A percentile compares a stretch with the other conserved stretches of the same genome.
Evolutionary conservation across 2,329 filamentous ascomycete species (phyloP).

Genomic region (Phaeophleospora eucalypticola): DNA sequence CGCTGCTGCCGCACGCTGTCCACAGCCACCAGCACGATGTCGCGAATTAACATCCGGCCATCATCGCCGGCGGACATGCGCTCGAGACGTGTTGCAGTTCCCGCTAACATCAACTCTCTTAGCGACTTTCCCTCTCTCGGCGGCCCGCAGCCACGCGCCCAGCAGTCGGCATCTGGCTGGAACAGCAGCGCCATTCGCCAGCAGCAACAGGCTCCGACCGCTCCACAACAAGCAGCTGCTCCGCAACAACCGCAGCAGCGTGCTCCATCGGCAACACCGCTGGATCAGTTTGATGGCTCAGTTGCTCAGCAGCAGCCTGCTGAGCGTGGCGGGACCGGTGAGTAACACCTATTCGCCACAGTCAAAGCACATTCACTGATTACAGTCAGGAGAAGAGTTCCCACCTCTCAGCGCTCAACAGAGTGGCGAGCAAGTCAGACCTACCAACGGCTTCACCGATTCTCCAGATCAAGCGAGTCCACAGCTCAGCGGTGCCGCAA

Average conservation of each 20-base stretch:
- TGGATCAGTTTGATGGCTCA: conserved; percentile 55
- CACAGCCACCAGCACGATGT: too few relatives aligned
- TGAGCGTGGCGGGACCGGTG: conserved; percentile 15
- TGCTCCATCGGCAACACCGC: conserved; percentile 44
- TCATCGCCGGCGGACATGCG: too few relatives aligned
- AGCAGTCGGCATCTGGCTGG: conserved; percentile 52
- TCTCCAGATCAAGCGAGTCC: conserved; percentile 23
- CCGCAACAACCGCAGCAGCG: conserved; percentile 43
- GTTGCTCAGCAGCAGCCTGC: conserved; percentile 35
- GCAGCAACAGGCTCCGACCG: conserved; percentile 33
- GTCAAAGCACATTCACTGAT: background rate
- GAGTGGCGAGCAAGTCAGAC: conserved; percentile 30
- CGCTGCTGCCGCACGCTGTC: too few relatives aligned
- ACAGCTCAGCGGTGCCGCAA: conserved; percentile 22
- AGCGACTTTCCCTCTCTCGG: conserved; percentile 63
- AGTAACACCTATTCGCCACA: too few relatives aligned
- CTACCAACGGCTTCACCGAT: conserved; percentile 20
- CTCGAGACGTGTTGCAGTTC: background rate
- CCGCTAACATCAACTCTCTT: conserved; percentile 23
- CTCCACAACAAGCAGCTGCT: conserved; percentile 33
- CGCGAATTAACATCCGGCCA: too few relatives aligned
- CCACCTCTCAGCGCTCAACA: conserved; percentile 54
- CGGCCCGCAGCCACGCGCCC: conserved; percentile 52
- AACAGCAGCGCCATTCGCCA: conserved; percentile 55
- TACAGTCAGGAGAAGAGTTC: conserved; percentile 47